Conservation (phyloP, 1,284 basidiomycete genomes). For the Leccinum holopus region DNA sequence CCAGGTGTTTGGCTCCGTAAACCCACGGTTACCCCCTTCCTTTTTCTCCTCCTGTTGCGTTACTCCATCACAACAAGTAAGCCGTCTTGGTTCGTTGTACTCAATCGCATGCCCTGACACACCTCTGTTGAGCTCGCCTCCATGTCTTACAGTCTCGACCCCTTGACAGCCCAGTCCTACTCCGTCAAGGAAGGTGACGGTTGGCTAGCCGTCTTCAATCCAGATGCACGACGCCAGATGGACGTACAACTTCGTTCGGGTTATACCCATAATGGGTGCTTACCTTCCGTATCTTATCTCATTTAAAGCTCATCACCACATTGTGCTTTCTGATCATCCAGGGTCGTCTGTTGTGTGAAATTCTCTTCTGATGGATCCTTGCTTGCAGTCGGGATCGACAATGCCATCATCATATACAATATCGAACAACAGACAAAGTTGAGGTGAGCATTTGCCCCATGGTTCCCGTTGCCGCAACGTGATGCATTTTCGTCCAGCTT, state of each 20-base stretch:
- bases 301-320: slow-evolving; percentile 11
- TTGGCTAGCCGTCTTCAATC: slow-evolving; percentile 39
- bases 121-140: neutral
- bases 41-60: neutral
- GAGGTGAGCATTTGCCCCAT: slow-evolving; percentile 23
- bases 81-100: neutral
- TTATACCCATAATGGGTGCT: slow-evolving; percentile 33
- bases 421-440: slow-evolving; percentile 25
- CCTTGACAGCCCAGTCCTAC: slow-evolving; percentile 31
- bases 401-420: slow-evolving; percentile 35
- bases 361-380: slow-evolving; percentile 34
- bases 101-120: slow-evolving; percentile 11
- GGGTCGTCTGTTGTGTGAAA: slow-evolving; percentile 34
- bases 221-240: slow-evolving; percentile 37
- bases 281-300: slow-evolving; percentile 7
- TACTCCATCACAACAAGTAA: slow-evolving; percentile 1
- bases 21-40: neutral
- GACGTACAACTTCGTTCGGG: slow-evolving; percentile 32
- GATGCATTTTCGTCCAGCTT: slow-evolving; percentile 21
- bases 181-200: slow-evolving; percentile 39
- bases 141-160: slow-evolving; percentile 34
- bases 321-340: slow-evolving; percentile 12
- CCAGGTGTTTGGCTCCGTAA: neutral
- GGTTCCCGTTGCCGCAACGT: neutral
- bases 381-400: slow-evolving; percentile 36